A percentile compares a stretch with the other conserved stretches of the same genome.
Conservation (phyloP, 257 asterid genomes). For the Solanum boliviense region DNA sequence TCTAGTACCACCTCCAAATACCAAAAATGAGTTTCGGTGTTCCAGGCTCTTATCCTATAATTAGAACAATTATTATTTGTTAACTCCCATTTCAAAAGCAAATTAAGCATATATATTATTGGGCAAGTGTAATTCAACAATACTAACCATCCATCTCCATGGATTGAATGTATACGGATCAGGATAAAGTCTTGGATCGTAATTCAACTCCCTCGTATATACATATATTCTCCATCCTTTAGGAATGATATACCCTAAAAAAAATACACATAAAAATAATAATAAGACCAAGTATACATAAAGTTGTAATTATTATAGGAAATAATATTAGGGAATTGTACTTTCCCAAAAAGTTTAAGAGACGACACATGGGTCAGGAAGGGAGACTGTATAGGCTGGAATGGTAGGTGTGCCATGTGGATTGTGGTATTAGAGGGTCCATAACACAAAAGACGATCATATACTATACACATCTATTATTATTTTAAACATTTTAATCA, state of each 20-base stretch:
- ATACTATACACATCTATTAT: not conserved
- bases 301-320: not conserved
- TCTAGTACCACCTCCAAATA: slow-evolving; percentile 94
- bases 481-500: not conserved
- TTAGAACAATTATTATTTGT: not conserved
- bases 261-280: not conserved
- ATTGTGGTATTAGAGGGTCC: slow-evolving; percentile 1
- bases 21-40: slow-evolving; percentile 60
- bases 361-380: slow-evolving; percentile 20
- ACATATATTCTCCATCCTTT: slow-evolving; percentile 92
- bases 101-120: too few species aligned
- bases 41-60: slow-evolving; percentile 68
- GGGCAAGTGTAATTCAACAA: not conserved
- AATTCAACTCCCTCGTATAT: slow-evolving; percentile 58
- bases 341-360: not conserved
- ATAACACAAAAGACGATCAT: slow-evolving; percentile 1
- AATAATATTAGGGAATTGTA: not conserved
- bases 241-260: slow-evolving; percentile 76
- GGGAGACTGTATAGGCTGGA: slow-evolving; percentile 35
- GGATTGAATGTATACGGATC: slow-evolving; percentile 89
- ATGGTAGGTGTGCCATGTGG: slow-evolving; percentile 40
- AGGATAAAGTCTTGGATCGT: slow-evolving; percentile 73
- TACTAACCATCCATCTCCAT: slow-evolving; percentile 97
- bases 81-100: not conserved
- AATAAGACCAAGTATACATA: not conserved